Conservation (phyloP, 129 eudicot genomes). For the Ambrosia artemisiifolia region DNA sequence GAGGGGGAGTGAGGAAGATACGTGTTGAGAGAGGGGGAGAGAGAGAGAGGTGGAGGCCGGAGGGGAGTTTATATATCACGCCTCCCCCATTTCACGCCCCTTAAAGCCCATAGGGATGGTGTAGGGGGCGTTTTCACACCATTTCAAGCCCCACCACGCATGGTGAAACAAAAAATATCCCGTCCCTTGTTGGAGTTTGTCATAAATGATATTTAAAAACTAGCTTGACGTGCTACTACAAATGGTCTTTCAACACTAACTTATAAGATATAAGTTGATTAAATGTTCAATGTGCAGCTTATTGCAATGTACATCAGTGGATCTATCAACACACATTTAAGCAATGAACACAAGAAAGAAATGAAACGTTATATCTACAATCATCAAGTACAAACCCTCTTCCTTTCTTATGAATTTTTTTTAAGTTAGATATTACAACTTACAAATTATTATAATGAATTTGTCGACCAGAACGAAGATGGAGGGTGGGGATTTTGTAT, state of each 20-base stretch:
- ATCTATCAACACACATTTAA: constrained; percentile 10
- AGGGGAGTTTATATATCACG: no score
- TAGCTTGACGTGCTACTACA: background rate
- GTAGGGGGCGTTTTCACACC: no score
- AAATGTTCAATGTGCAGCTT: background rate
- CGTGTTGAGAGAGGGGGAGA: no score
- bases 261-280: background rate
- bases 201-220: background rate
- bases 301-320: constrained; percentile 9
- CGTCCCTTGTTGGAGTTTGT: background rate
- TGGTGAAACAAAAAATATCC: no score
- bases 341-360: background rate
- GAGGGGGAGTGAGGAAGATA: no score
- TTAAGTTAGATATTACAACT: background rate
- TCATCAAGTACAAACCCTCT: constrained; percentile 51
- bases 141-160: no score
- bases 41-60: no score
- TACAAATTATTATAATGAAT: background rate
- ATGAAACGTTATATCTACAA: constrained; percentile 46
- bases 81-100: no score
- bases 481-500: constrained; percentile 86
- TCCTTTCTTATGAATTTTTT: background rate
- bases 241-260: background rate
- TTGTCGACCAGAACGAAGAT: constrained; percentile 64
- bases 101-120: no score